Evolutionary conservation across 208 protist genomes (phyloP).

Genomic region (Sergeia podlipaevii): DNA sequence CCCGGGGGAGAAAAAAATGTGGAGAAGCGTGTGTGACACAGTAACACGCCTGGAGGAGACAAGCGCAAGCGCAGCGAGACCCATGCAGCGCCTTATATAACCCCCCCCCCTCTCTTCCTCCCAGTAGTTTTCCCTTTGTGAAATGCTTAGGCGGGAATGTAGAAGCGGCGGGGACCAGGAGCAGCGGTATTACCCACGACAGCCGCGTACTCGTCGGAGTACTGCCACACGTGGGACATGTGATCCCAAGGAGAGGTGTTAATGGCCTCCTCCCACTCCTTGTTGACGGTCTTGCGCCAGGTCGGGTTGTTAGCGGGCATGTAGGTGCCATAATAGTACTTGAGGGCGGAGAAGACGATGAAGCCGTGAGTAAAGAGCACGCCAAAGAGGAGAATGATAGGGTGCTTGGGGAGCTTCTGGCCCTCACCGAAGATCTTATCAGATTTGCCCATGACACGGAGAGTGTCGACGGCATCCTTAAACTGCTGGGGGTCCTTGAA

Average conservation of each 20-base stretch:
- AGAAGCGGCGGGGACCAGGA: conserved; percentile 65
- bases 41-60: no score
- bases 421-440: conserved; percentile 87
- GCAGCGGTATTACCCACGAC: conserved; percentile 55
- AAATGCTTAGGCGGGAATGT: conserved; percentile 71
- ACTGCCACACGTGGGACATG: conserved; percentile 90
- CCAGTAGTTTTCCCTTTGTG: no score
- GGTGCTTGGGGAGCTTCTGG: conserved; percentile 61
- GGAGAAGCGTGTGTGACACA: no score
- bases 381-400: conserved; percentile 30
- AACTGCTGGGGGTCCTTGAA: conserved; percentile 89
- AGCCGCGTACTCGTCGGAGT: conserved; percentile 76
- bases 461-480: conserved; percentile 77
- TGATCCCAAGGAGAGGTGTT: conserved; percentile 89
- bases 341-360: conserved; percentile 36
- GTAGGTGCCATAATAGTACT: conserved; percentile 74
- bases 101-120: no score
- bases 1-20: no score
- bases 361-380: conserved; percentile 36
- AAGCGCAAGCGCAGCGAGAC: no score
- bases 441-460: conserved; percentile 70
- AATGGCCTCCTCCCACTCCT: conserved; percentile 91
- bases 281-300: conserved; percentile 89
- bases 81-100: no score
- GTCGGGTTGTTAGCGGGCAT: conserved; percentile 83